These are phyloP conservation scores for Chytridium lagenaria DNA, from an alignment of 371 early-diverging fungal species.

Conservation along the genomic window DNA sequence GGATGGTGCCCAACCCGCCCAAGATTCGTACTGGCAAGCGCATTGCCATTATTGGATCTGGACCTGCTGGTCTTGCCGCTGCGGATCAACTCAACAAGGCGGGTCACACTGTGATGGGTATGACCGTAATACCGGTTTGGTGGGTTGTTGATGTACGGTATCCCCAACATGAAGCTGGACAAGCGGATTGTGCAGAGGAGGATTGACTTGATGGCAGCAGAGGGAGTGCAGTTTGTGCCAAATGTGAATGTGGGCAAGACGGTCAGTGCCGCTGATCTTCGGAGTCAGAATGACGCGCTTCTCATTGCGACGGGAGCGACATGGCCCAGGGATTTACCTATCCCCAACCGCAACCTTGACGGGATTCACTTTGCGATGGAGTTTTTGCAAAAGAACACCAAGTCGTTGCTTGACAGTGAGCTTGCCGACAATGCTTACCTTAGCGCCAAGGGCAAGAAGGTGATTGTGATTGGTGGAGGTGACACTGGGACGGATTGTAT, in stretches of 20 bases:
- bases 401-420: conserved; percentile 79
- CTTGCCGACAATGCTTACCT: conserved; percentile 77
- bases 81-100: conserved; percentile 97
- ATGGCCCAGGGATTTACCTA: conserved; percentile 93
- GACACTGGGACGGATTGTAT: conserved; percentile 98
- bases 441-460: conserved; percentile 89
- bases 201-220: conserved; percentile 87
- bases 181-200: conserved; percentile 92
- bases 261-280: conserved; percentile 70
- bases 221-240: conserved; percentile 88
- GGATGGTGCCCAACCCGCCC: conserved; percentile 90
- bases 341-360: conserved; percentile 82
- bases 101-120: conserved; percentile 91
- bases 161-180: conserved; percentile 99
- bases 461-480: conserved; percentile 97
- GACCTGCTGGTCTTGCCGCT: conserved; percentile 94
- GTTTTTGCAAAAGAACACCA: conserved; percentile 88
- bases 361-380: conserved; percentile 99
- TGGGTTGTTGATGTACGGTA: conserved; percentile 97
- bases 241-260: conserved; percentile 87
- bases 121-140: conserved; percentile 94
- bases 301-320: conserved; percentile 94
- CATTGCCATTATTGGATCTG: conserved; percentile 92
- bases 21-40: conserved; percentile 77
- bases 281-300: conserved; percentile 76